These are phyloP conservation scores for Evernia prunastri DNA, from an alignment of 495 filamentous ascomycete genomes.

Conservation along the genomic window DNA sequence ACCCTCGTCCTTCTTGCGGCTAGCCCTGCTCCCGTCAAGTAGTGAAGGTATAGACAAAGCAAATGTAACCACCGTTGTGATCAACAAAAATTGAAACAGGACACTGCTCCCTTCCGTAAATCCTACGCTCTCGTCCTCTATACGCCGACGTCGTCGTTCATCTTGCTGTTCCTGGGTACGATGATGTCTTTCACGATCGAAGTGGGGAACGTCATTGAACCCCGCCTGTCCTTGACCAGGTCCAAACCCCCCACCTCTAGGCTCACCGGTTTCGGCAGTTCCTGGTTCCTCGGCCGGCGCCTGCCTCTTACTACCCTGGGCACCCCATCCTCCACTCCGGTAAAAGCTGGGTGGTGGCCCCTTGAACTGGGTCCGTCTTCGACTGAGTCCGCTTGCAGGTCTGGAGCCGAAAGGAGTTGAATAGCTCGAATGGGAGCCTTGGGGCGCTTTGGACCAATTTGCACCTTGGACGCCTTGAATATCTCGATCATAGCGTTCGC, in stretches of 20 bases:
- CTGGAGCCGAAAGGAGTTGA: constrained; percentile 51
- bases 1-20: constrained; percentile 8
- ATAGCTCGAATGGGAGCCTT: constrained; percentile 27
- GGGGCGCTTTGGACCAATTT: constrained; percentile 12
- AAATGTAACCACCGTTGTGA: constrained; percentile 35
- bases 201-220: constrained; percentile 53
- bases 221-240: constrained; percentile 33
- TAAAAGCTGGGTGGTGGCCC: constrained; percentile 91
- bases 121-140: constrained; percentile 30
- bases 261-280: constrained; percentile 6
- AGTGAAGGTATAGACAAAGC: constrained; percentile 17
- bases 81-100: constrained; percentile 42
- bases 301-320: constrained; percentile 22
- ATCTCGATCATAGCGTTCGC: constrained; percentile 72
- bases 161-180: constrained; percentile 60
- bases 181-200: constrained; percentile 61
- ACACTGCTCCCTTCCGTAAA: constrained; percentile 33
- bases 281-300: constrained; percentile 22
- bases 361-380: constrained; percentile 63
- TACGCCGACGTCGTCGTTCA: constrained; percentile 26
- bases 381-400: constrained; percentile 71
- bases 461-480: constrained; percentile 35
- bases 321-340: constrained; percentile 62
- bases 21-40: constrained; percentile 4
- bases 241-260: constrained; percentile 36